Percentiles rank a stretch among this genome's conserved stretches.
These are phyloP conservation scores for Ballota nigra DNA, from an alignment of 257 asterid species.

Conservation along the genomic window DNA sequence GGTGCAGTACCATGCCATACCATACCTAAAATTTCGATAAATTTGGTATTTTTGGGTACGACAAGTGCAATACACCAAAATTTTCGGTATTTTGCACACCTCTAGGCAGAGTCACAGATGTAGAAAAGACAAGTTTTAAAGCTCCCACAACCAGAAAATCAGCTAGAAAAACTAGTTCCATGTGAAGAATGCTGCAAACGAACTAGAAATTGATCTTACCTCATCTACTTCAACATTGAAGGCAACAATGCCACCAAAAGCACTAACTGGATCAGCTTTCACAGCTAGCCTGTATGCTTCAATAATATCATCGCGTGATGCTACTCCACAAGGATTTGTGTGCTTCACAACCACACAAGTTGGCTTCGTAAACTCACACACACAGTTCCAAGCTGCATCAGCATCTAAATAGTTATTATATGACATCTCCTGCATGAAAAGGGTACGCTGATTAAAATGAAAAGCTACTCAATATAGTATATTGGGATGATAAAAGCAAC, in stretches of 20 bases:
- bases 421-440: conserved; percentile 82
- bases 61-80: too few species aligned
- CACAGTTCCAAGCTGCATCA: conserved; percentile 99
- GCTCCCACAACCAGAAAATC: not conserved
- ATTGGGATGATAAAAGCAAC: not conserved
- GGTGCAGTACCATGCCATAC: too few species aligned
- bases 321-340: conserved; percentile 98
- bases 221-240: conserved; percentile 96
- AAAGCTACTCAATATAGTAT: not conserved
- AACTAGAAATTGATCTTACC: conserved; percentile 42
- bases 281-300: conserved; percentile 97
- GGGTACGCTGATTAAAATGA: conserved; percentile 8
- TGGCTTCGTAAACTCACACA: conserved; percentile 81
- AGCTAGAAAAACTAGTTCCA: not conserved
- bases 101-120: not conserved
- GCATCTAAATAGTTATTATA: conserved; percentile 91
- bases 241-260: conserved; percentile 98
- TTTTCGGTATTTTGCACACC: too few species aligned
- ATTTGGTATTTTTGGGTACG: too few species aligned
- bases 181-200: not conserved
- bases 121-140: not conserved
- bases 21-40: too few species aligned
- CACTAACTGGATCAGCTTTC: conserved; percentile 96
- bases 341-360: conserved; percentile 96
- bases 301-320: conserved; percentile 73